Evolutionary conservation across 257 asterid genomes (phyloP).

Genomic region (Ocimum tenuiflorum): DNA sequence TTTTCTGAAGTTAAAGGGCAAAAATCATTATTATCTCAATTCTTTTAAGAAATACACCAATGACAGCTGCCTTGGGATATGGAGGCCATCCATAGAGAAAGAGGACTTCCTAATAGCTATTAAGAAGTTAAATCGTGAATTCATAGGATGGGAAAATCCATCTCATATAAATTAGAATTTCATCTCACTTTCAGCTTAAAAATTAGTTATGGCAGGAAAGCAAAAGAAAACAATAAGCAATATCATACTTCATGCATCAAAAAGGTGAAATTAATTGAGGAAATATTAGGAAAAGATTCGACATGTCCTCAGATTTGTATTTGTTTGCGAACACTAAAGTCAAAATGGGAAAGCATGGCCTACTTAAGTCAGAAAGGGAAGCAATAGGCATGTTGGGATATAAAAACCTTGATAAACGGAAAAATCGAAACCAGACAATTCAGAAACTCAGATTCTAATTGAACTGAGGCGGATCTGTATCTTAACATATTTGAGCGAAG

Average conservation of each 20-base stretch:
- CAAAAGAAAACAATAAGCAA: neutral
- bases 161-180: neutral
- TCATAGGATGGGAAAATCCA: neutral
- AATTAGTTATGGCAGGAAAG: neutral
- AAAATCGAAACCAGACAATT: neutral
- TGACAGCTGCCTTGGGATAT: neutral
- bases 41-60: neutral
- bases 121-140: neutral
- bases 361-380: neutral
- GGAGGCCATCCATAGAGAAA: neutral
- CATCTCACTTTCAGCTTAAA: neutral
- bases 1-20: neutral
- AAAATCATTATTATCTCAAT: neutral
- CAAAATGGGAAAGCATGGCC: neutral
- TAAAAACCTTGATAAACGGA: neutral
- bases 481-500: too few relatives aligned
- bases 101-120: neutral
- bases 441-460: too few relatives aligned
- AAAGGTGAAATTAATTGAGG: neutral
- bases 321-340: neutral
- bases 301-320: neutral
- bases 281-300: neutral
- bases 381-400: neutral
- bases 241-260: neutral
- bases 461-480: too few relatives aligned